These are phyloP conservation scores for Solanum chiquidenum DNA, from an alignment of 257 asterid species.

Conservation along the genomic window DNA sequence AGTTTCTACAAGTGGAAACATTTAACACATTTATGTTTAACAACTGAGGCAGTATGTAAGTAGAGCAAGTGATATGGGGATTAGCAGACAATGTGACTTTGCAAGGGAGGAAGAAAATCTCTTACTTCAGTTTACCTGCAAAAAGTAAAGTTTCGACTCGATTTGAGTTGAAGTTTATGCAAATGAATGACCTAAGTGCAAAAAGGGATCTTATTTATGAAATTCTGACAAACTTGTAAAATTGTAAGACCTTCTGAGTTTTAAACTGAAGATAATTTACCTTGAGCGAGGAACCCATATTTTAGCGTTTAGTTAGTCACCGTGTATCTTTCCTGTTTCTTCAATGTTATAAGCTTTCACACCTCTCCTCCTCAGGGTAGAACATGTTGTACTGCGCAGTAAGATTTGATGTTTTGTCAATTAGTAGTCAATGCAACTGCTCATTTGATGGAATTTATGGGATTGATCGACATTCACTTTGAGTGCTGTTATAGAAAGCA, in stretches of 20 bases:
- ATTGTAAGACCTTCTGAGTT: not conserved
- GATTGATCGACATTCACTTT: not conserved
- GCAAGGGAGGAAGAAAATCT: not conserved
- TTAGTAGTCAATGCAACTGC: not conserved
- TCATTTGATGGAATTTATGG: not conserved
- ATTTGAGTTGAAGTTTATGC: not conserved
- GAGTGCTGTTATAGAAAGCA: not conserved
- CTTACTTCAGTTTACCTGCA: not conserved
- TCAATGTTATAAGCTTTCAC: not conserved
- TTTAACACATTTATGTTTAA: not conserved
- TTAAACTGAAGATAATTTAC: not conserved
- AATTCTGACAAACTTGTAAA: not conserved
- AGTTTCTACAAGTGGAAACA: not conserved
- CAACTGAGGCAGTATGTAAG: not conserved
- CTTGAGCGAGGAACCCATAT: not conserved
- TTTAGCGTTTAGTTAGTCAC: not conserved
- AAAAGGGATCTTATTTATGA: not conserved
- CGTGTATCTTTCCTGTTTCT: not conserved
- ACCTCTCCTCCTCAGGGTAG: not conserved
- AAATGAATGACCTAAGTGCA: not conserved
- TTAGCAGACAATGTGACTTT: not conserved
- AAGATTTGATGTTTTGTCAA: not conserved
- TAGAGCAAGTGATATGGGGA: not conserved
- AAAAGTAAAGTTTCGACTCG: not conserved
- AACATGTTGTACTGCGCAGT: not conserved